Evolutionary conservation across 2,329 filamentous ascomycete species (phyloP).

Genomic region (Curvularia hawaiiensis): DNA sequence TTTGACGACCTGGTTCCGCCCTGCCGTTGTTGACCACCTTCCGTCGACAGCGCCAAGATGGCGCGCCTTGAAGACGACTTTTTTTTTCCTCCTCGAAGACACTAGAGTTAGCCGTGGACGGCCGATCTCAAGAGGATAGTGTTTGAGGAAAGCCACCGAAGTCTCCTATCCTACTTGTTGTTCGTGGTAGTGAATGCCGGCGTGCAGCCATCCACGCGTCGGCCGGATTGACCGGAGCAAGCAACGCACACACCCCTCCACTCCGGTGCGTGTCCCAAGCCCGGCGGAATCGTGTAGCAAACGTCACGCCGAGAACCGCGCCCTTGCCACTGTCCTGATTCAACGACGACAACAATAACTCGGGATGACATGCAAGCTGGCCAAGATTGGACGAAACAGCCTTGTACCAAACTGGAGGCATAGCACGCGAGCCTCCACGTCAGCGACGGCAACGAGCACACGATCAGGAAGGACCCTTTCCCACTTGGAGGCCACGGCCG

Average conservation of each 20-base stretch:
- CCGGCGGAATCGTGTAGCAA: constrained; percentile 3
- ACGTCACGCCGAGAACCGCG: not conserved
- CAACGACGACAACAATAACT: constrained; percentile 2
- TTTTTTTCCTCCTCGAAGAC: not conserved
- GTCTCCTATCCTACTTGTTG: not conserved
- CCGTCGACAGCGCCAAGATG: constrained; percentile 18
- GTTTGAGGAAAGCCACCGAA: not conserved
- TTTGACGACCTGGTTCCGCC: constrained; percentile 9
- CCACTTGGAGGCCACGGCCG: constrained; percentile 19
- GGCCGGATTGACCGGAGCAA: constrained; percentile 5
- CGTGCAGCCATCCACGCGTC: constrained; percentile 6
- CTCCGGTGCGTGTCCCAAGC: not conserved
- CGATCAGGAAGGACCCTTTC: constrained; percentile 28
- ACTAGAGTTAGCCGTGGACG: not conserved
- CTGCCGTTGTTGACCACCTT: constrained; percentile 12
- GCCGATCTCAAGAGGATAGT: not conserved
- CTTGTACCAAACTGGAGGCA: constrained; percentile 9
- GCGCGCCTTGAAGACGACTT: constrained; percentile 1
- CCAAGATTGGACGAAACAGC: constrained; percentile 15
- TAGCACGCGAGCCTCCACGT: constrained; percentile 26
- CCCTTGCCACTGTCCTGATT: not conserved
- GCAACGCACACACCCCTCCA: constrained; percentile 1
- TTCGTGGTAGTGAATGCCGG: not conserved
- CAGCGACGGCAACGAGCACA: constrained; percentile 25
- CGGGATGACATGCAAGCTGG: constrained; percentile 15